Conservation (phyloP, 148 eudicot species). For the Salicornia ramosissima region DNA sequence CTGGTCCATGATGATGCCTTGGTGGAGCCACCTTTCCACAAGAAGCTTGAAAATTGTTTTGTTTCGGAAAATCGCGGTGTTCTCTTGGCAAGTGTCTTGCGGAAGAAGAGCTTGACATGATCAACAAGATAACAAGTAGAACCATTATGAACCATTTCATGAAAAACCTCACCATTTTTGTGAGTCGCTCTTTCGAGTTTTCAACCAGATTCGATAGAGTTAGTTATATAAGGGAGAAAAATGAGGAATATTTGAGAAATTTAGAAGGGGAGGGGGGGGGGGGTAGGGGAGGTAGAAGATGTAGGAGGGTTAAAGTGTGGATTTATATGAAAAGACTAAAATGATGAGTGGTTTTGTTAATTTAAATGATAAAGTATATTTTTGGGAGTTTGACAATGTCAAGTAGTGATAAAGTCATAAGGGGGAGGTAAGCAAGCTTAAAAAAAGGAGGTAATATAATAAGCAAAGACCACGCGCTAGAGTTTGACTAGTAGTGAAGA, state of each 20-base stretch:
- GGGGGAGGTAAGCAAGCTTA: neutral
- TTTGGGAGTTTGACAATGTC: conserved; percentile 29
- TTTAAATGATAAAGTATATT: too few species aligned
- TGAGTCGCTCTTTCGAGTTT: neutral
- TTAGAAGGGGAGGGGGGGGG: neutral
- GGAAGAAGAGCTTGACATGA: conserved; percentile 4
- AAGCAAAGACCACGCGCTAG: neutral
- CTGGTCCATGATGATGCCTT: neutral
- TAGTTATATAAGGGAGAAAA: too few species aligned
- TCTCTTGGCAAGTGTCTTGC: conserved; percentile 13
- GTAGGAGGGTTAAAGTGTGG: neutral
- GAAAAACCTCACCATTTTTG: conserved; percentile 1
- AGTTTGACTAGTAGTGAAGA: conserved; percentile 5
- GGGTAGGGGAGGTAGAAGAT: neutral
- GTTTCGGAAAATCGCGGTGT: neutral
- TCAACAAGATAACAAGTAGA: conserved; percentile 7
- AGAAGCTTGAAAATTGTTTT: neutral
- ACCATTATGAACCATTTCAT: conserved; percentile 3
- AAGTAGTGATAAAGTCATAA: conserved; percentile 11
- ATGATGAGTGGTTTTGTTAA: too few species aligned
- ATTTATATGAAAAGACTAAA: neutral
- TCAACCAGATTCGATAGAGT: too few species aligned
- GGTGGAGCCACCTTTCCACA: neutral
- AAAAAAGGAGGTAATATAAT: neutral
- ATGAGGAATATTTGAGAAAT: neutral